Percentiles rank a stretch among this genome's conserved stretches.
These are phyloP conservation scores for Pyronema domesticum DNA, from an alignment of 495 filamentous ascomycete genomes.

Conservation along the genomic window DNA sequence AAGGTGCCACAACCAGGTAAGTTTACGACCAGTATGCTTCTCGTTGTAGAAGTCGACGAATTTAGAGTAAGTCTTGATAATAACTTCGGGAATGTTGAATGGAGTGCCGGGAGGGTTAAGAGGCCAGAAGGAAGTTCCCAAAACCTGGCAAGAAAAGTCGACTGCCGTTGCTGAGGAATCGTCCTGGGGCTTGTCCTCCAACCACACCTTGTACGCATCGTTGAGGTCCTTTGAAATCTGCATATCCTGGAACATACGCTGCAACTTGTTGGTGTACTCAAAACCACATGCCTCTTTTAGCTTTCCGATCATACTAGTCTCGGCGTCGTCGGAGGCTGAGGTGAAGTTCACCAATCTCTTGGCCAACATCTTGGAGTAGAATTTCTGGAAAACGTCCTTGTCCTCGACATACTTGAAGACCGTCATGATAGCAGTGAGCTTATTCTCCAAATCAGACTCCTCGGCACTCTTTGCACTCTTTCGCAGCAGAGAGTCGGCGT, in stretches of 20 bases:
- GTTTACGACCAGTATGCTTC: slow-evolving; percentile 89
- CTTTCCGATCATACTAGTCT: slow-evolving; percentile 98
- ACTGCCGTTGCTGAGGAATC: slow-evolving; percentile 20
- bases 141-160: slow-evolving; percentile 34
- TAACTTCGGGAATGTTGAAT: slow-evolving; percentile 70
- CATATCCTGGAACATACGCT: slow-evolving; percentile 99
- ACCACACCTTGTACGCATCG: slow-evolving; percentile 56
- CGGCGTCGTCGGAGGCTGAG: slow-evolving; percentile 89
- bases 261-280: slow-evolving; percentile 97
- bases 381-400: slow-evolving; percentile 99
- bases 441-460: slow-evolving; percentile 80
- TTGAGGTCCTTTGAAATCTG: slow-evolving; percentile 97
- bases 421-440: slow-evolving; percentile 91
- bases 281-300: slow-evolving; percentile 97
- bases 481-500: slow-evolving; percentile 83
- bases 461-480: slow-evolving; percentile 82
- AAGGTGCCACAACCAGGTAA: slow-evolving; percentile 95
- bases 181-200: slow-evolving; percentile 31
- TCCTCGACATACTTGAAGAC: slow-evolving; percentile 99
- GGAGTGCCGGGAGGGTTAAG: slow-evolving; percentile 65
- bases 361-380: slow-evolving; percentile 92
- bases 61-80: slow-evolving; percentile 68
- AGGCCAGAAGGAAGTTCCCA: slow-evolving; percentile 97
- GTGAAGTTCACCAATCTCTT: slow-evolving; percentile 86
- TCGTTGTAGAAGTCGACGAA: slow-evolving; percentile 84